phyloP scores from a whole-genome alignment of 2,329 filamentous ascomycete species.

The Huntiella decipiens region DNA sequence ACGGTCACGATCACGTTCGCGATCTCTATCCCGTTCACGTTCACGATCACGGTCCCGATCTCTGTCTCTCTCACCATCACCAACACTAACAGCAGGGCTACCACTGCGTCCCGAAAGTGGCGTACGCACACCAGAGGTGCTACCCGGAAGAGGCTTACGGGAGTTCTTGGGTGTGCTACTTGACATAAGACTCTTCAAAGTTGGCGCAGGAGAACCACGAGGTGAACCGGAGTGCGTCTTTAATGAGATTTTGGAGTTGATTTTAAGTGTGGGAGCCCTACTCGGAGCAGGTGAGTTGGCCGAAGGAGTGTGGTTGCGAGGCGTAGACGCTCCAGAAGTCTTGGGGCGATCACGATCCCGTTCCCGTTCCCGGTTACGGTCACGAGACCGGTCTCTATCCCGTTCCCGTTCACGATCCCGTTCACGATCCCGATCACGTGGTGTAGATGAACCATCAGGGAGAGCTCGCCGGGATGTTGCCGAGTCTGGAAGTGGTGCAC shows the following conservation, averaged over 20 bases:
- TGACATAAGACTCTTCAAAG: slow-evolving; percentile 9
- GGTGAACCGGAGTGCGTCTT: slow-evolving; percentile 2
- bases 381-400: neutral
- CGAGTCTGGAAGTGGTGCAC: slow-evolving; percentile 6
- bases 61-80: neutral
- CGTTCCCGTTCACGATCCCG: too few relatives aligned
- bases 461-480: slow-evolving; percentile 1
- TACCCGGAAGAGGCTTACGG: slow-evolving; percentile 9
- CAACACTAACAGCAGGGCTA: neutral
- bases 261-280: slow-evolving; percentile 5
- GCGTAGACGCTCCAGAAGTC: too few relatives aligned
- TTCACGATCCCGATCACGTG: neutral
- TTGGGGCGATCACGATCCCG: neutral
- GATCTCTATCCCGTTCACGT: too few relatives aligned
- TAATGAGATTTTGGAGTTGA: slow-evolving; percentile 9
- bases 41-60: neutral
- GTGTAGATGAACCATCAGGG: neutral
- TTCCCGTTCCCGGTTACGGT: neutral
- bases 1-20: neutral
- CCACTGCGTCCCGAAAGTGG: too few relatives aligned
- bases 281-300: neutral
- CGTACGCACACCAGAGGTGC: too few relatives aligned
- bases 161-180: slow-evolving; percentile 6
- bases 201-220: slow-evolving; percentile 4
- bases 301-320: neutral